Evolutionary conservation across 2,329 filamentous ascomycete species (phyloP), one percentile per base, ranked within the genome.

Genomic region (Leptographium radiaticola): DNA sequence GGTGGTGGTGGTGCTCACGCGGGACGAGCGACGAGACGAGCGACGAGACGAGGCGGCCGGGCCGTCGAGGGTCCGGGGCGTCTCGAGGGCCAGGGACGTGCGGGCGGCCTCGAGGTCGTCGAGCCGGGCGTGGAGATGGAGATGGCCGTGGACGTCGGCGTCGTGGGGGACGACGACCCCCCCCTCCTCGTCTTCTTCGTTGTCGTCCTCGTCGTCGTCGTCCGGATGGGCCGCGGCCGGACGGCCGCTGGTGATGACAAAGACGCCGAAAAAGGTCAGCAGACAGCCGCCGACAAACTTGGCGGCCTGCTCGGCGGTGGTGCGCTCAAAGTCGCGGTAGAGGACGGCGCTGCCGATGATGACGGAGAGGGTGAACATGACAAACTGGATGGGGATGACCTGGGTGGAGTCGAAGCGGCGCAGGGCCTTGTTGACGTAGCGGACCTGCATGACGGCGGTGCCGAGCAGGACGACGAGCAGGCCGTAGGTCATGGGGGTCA

Each of bases 371-470:
- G 93, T 98, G 67, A 98, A 98, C 58, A 94, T 80, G 50, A 98
- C 93, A 62, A 98, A 98, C 64, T 98, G 93, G 15, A 93, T 93
- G 0, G 93, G 93, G 58, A 98, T 98, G 61, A 98, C 93, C 66
- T 96, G 89, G 0, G 93, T 98, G 8, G 93, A 95, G 67, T 96
- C 89, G 71, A 97, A 98, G 48, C 87, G 83, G 66, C 96, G 90
- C 52, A 98, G 74, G 1, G 79, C 76, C 60, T 78, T 87, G 71
- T 97, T 98, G 66, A 98, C 80, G 65, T 97, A 98, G 65, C 89
- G 91, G 62, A 98, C 91, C 70, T 98, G 93, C 86, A 97, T 89
- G 56, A 98, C 74, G 8, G 93, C 93, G 1, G 91, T 97, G 47
- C 74, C 78, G 18, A 93, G 75, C 31, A 98, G 77, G 49, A 97